Percentiles rank a stretch among this genome's conserved stretches.
These are phyloP conservation scores for Ogataea ganodermae DNA, from an alignment of 805 yeast genomes.

Conservation along the genomic window DNA sequence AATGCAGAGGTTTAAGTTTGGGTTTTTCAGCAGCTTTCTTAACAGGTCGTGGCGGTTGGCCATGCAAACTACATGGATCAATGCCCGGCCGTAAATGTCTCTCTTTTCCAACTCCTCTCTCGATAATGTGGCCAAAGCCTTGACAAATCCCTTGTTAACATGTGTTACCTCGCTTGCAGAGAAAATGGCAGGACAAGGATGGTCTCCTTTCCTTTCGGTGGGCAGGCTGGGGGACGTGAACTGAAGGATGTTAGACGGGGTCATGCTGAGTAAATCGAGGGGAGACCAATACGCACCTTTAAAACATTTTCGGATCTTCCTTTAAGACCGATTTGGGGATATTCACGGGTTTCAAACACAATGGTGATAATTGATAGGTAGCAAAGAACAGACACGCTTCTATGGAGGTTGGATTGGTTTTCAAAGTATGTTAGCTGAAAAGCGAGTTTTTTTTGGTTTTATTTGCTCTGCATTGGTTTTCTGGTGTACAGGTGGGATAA, in stretches of 20 bases:
- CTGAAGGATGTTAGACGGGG: constrained; percentile 7
- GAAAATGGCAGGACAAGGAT: constrained; percentile 12
- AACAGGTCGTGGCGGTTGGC: constrained; percentile 51
- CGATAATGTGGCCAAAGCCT: constrained; percentile 31
- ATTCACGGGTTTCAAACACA: not conserved
- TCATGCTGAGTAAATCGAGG: not conserved
- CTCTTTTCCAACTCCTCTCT: constrained; percentile 45
- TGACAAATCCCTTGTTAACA: constrained; percentile 19
- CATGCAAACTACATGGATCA: constrained; percentile 58
- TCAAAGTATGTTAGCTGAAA: too few relatives aligned
- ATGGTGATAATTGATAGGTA: not conserved
- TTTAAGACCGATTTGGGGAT: not conserved
- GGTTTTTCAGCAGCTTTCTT: constrained; percentile 46
- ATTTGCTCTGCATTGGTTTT: too few relatives aligned
- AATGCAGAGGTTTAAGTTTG: constrained; percentile 45
- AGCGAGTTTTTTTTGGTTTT: not conserved
- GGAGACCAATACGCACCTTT: constrained; percentile 22
- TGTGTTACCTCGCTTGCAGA: constrained; percentile 7
- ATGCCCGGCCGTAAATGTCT: constrained; percentile 68
- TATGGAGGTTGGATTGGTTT: too few relatives aligned
- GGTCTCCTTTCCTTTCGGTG: constrained; percentile 11
- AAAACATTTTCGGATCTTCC: constrained; percentile 24
- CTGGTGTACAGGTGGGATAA: too few relatives aligned
- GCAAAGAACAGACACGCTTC: not conserved
- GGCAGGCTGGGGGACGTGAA: constrained; percentile 22